phyloP scores from a whole-genome alignment of 1,139 yeast species.

The Yamadazyma oceani region DNA sequence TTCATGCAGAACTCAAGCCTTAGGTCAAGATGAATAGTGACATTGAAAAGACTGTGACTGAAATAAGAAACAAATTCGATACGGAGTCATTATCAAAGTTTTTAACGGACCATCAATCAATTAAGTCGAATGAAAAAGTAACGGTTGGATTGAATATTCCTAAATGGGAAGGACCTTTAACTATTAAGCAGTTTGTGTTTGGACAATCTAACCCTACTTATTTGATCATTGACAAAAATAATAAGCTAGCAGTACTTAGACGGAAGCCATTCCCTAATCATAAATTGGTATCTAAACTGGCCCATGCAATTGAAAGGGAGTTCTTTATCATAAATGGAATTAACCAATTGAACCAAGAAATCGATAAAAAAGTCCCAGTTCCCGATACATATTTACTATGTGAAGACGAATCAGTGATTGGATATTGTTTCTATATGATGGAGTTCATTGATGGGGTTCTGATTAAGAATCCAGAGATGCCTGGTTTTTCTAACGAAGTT shows the following conservation, averaged over 20 bases:
- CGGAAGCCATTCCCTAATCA: conserved; percentile 60
- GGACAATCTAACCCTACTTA: conserved; percentile 74
- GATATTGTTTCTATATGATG: conserved; percentile 60
- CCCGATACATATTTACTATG: conserved; percentile 49
- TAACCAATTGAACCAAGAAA: conserved; percentile 28
- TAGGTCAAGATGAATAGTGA: conserved; percentile 12
- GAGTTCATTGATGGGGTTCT: conserved; percentile 60
- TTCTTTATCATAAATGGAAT: conserved; percentile 54
- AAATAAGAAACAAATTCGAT: conserved; percentile 41
- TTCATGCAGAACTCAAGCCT: too few species aligned
- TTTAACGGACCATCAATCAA: conserved; percentile 16
- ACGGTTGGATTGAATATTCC: conserved; percentile 22
- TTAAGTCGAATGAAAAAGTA: conserved; percentile 10
- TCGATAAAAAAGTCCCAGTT: conserved; percentile 42
- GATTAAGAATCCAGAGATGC: conserved; percentile 57
- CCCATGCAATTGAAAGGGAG: conserved; percentile 69
- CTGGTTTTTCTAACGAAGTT: conserved; percentile 27
- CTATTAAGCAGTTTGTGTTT: conserved; percentile 54
- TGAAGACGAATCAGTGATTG: conserved; percentile 52
- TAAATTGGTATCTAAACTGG: conserved; percentile 55
- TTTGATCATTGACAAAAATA: conserved; percentile 42
- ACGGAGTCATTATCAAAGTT: conserved; percentile 28
- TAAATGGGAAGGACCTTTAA: conserved; percentile 20
- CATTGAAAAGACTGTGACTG: conserved; percentile 21
- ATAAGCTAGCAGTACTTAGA: conserved; percentile 51